A percentile compares a stretch with the other conserved stretches of the same genome.
Conservation (phyloP, 805 yeast genomes). For the Metschnikowia reukaufii region DNA sequence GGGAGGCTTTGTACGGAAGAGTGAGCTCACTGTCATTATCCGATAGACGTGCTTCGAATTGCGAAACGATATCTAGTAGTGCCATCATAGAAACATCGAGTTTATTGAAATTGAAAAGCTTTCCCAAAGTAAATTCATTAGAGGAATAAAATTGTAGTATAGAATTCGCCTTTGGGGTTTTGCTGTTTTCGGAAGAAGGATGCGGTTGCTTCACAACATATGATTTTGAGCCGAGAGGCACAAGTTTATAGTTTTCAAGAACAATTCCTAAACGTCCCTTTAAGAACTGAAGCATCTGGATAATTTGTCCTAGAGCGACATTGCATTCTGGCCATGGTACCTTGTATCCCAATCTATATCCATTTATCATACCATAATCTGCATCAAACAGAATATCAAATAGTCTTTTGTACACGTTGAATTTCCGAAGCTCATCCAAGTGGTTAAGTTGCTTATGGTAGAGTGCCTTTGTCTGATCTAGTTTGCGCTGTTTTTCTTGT, state of each 20-base stretch:
- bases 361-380: conserved; percentile 80
- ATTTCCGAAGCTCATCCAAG: conserved; percentile 65
- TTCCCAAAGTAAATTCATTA: conserved; percentile 71
- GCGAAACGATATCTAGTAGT: conserved; percentile 58
- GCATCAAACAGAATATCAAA: conserved; percentile 77
- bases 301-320: conserved; percentile 86
- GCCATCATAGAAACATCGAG: conserved; percentile 83
- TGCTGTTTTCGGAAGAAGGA: not conserved
- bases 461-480: conserved; percentile 62
- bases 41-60: conserved; percentile 47
- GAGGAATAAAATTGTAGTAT: conserved; percentile 60
- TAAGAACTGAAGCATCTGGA: conserved; percentile 66
- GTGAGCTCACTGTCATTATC: conserved; percentile 55
- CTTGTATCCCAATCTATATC: conserved; percentile 71
- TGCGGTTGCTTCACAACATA: conserved; percentile 55
- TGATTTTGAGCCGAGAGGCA: conserved; percentile 85
- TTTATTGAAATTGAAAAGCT: conserved; percentile 69
- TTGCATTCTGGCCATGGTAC: conserved; percentile 91
- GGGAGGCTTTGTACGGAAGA: conserved; percentile 69
- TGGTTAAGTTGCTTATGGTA: conserved; percentile 63
- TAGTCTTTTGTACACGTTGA: conserved; percentile 81
- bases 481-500: conserved; percentile 48
- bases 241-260: conserved; percentile 58
- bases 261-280: conserved; percentile 54
- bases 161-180: conserved; percentile 28